Base-by-base conservation (phyloP, 1,139 yeast genomes). In the Suhomyces bokatorum region DNA sequence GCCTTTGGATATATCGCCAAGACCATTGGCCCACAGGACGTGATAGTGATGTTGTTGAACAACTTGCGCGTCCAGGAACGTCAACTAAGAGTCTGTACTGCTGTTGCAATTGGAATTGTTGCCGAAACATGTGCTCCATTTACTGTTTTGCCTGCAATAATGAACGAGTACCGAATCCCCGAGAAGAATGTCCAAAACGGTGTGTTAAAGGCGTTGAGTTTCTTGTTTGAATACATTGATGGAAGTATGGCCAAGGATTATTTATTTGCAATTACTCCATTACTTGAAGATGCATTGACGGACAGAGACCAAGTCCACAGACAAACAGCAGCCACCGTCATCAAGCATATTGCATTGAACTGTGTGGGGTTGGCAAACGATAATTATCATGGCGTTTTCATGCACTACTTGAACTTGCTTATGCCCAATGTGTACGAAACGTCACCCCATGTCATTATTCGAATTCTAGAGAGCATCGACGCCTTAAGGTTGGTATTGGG, bases 1-100 rank as follows among this genome's bases (percentile, higher is more conserved):
- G 89, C 99, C 0, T 93, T 95, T 71, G 99, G 99, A 0, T 78
- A 80, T 46, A 91, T 95, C 51, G 93, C 99, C 2, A 80, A 80
- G 53, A 96, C 97, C 0, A 86, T 95, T 46, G 99, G 99, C 0
- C 99, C 99, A 0, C 95, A 89, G 51, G 99, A 93, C 63, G 96
- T 95, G 3, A 68, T 93, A 29, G 93, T 87, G 0, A 87, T 96
- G 54, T 69, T 95, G 31, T 70, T 95, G 45, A 88, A 87, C 54
- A 93, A 93, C 55, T 70, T 95, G 51, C 77, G 89, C 48, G 96
- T 91, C 4, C 98, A 93, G 62, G 99, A 93, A 59, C 87, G 99
- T 60, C 99, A 95, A 64, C 74, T 90, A 37, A 84, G 99, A 58
- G 97, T 95, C 11, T 91, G 97, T 61, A 90, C 99, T 0, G 97